Conservation (phyloP, 2,329 filamentous ascomycete genomes). For the Celoporthe dispersa region DNA sequence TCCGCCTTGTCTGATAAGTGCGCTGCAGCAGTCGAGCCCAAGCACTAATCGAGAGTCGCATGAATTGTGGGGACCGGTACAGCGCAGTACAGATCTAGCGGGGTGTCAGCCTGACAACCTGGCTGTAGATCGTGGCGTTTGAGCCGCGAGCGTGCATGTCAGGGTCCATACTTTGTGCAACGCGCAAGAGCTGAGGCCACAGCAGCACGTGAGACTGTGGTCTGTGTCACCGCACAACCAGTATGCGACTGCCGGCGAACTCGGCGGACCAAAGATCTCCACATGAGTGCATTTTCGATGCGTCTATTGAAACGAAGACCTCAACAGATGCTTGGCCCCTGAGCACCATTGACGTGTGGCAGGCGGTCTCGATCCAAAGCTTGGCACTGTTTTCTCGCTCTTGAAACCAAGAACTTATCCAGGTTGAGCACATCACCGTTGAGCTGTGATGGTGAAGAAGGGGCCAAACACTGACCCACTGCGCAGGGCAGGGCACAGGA, state of each 20-base stretch:
- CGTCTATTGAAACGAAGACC: constrained; percentile 26
- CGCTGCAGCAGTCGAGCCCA: background rate
- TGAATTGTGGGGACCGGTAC: background rate
- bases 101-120: constrained; percentile 15
- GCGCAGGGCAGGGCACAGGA: background rate
- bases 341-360: constrained; percentile 16
- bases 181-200: constrained; percentile 12
- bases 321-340: constrained; percentile 19
- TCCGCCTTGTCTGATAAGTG: background rate
- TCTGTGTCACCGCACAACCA: constrained; percentile 1
- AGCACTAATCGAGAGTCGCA: background rate
- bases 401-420: constrained; percentile 17
- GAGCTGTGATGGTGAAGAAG: constrained; percentile 17
- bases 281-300: constrained; percentile 9
- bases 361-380: constrained; percentile 19
- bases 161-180: constrained; percentile 12
- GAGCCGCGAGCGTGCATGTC: constrained; percentile 22
- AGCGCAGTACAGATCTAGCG: constrained; percentile 14
- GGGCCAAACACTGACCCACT: background rate
- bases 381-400: constrained; percentile 17
- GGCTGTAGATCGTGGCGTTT: constrained; percentile 24
- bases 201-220: constrained; percentile 5
- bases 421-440: constrained; percentile 1
- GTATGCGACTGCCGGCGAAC: constrained; percentile 7
- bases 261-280: background rate